phyloP scores from a whole-genome alignment of 345 rosid genomes.

The Eucalyptus fibrosa region DNA sequence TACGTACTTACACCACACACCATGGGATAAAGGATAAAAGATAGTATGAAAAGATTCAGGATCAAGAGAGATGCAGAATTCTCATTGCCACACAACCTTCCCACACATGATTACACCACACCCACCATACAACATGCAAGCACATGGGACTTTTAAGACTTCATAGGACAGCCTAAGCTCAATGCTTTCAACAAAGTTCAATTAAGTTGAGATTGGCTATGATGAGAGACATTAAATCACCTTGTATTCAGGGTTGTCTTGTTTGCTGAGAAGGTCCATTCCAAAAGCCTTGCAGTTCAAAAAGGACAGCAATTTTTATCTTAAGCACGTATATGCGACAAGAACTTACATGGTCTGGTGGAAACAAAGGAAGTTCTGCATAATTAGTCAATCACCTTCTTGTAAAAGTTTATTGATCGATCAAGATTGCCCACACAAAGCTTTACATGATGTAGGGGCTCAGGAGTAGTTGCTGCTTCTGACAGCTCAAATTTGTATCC shows the following conservation, averaged over 20 bases:
- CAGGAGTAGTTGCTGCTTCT: slow-evolving; percentile 93
- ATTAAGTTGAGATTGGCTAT: background rate
- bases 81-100: background rate
- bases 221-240: slow-evolving; percentile 13
- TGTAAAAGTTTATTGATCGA: slow-evolving; percentile 77
- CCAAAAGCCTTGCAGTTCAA: slow-evolving; percentile 64
- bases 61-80: background rate
- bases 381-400: slow-evolving; percentile 40
- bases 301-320: background rate
- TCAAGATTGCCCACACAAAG: slow-evolving; percentile 95
- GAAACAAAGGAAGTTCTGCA: background rate
- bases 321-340: background rate
- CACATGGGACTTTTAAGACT: background rate
- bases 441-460: slow-evolving; percentile 96
- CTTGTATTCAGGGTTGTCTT: slow-evolving; percentile 93
- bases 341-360: background rate
- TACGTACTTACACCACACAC: background rate
- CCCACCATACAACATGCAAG: background rate
- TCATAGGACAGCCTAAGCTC: background rate
- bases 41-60: background rate
- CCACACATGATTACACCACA: background rate
- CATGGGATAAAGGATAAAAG: background rate
- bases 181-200: background rate
- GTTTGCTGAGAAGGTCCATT: slow-evolving; percentile 86
- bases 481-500: slow-evolving; percentile 93